These are phyloP conservation scores for Rhinocladiella mackenziei DNA, from an alignment of 2,329 filamentous ascomycete species.

Conservation along the genomic window DNA sequence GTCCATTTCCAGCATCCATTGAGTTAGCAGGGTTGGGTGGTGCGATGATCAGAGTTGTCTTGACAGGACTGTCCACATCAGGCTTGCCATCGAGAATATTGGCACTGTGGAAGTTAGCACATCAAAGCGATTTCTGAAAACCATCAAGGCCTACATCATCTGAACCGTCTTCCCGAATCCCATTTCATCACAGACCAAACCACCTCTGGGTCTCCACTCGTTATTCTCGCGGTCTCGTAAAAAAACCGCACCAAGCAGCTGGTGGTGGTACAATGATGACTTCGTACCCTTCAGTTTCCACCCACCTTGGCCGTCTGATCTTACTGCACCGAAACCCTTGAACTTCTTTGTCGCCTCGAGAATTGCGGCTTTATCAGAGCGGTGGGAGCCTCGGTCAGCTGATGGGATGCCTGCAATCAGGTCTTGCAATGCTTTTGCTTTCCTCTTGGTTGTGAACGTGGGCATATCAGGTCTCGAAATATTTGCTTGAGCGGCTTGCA, in stretches of 20 bases:
- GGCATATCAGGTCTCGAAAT: slow-evolving; percentile 29
- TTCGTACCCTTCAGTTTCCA: slow-evolving; percentile 36
- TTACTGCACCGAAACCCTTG: slow-evolving; percentile 22
- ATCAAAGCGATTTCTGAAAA: slow-evolving; percentile 4
- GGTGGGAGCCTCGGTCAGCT: slow-evolving; percentile 27
- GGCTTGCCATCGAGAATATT: slow-evolving; percentile 37
- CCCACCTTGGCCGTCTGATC: slow-evolving; percentile 31
- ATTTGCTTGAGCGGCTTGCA: slow-evolving; percentile 33
- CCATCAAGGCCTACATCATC: slow-evolving; percentile 31
- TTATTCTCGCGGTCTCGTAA: slow-evolving; percentile 25
- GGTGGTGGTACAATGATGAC: slow-evolving; percentile 36
- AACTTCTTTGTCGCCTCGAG: slow-evolving; percentile 34
- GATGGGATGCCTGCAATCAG: slow-evolving; percentile 34
- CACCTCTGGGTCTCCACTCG: slow-evolving; percentile 32
- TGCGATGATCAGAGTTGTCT: slow-evolving; percentile 39
- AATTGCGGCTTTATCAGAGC: slow-evolving; percentile 30
- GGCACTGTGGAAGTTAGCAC: slow-evolving; percentile 28
- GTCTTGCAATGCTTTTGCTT: slow-evolving; percentile 34
- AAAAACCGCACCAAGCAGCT: slow-evolving; percentile 30
- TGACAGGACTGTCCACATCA: slow-evolving; percentile 16
- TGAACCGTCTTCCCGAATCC: slow-evolving; percentile 42
- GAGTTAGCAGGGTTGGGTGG: slow-evolving; percentile 34
- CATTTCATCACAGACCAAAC: slow-evolving; percentile 41
- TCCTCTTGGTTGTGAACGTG: slow-evolving; percentile 21
- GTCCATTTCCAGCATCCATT: slow-evolving; percentile 37